Base-by-base conservation (phyloP, 352 stramenopile species). In the Phytopythium montanum region DNA sequence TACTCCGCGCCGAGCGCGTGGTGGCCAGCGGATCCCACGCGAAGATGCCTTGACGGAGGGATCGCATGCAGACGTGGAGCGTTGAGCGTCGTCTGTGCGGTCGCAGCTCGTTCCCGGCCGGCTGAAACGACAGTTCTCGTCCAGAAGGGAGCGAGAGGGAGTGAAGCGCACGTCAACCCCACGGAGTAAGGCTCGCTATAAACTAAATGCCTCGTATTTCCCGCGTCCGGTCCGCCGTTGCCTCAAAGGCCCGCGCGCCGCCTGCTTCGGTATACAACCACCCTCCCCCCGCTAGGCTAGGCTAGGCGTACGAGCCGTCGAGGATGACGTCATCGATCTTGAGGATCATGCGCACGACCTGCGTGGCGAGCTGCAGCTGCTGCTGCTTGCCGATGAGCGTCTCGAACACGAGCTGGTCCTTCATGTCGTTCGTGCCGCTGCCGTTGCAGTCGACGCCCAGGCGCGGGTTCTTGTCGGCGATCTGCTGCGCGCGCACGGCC, bases 311-410 rank as follows among this genome's bases (percentile, higher is more conserved):
- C 53, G 76, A 79, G 65, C 94, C 95, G 68, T 97, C 81, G 64
- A 98, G 88, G 81, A 99, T 99, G 31, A 99, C 96, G 84, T 99
- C 97, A 78, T 99, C 97, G 68, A 99, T 99, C 90, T 99, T 99
- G 59, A 99, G 88, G 72, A 99, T 99, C 97, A 99, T 99, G 73
- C 98, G 98, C 69, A 99, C 97, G 45, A 99, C 95, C 81, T 99
- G 97, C 46, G 97, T 99, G 36, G 98, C 98, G 34, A 99, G 76
- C 75, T 99, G 94, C 46, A 99, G 78, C 84, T 99, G 97, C 77
- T 99, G 96, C 81, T 99, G 97, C 85, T 99, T 99, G 68, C 97
- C 97, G 76, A 99, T 99, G 19, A 99, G 81, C 49, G 98, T 99
- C 79, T 99, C 98, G 75, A 99, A 99, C 39, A 99, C 97, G 59